Conservation (phyloP, 345 rosid genomes). For the Euclidium syriacum region DNA sequence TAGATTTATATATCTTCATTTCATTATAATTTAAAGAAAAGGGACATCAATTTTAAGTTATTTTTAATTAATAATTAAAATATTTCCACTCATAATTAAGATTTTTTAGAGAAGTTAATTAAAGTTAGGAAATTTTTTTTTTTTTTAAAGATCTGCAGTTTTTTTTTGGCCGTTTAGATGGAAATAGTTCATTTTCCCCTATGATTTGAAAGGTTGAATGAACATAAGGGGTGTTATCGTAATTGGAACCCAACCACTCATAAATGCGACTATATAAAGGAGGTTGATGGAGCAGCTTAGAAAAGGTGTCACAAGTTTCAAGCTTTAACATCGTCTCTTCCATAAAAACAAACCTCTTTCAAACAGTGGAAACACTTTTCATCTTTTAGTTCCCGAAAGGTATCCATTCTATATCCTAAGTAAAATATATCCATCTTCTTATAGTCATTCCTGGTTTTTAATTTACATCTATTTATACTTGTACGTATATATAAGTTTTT, state of each 20-base stretch:
- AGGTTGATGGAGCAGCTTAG: conserved; percentile 20
- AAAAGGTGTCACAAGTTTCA: conserved; percentile 30
- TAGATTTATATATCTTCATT: no score
- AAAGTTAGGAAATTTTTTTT: no score
- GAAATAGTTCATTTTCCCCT: no score
- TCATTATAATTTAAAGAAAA: no score
- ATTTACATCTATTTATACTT: neutral
- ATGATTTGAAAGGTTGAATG: neutral
- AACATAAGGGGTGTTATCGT: conserved; percentile 36
- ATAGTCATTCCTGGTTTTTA: conserved; percentile 3
- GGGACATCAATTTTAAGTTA: no score
- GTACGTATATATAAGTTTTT: neutral
- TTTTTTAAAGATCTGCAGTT: no score
- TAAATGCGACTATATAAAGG: conserved; percentile 32
- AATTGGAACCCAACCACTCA: conserved; percentile 1
- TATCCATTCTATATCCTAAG: conserved; percentile 7
- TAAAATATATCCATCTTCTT: conserved; percentile 5
- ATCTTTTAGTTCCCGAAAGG: conserved; percentile 30
- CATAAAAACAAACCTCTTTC: conserved; percentile 21
- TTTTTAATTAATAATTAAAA: no score
- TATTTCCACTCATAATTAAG: no score
- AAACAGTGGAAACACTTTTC: conserved; percentile 9
- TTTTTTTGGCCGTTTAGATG: no score
- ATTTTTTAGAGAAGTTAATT: no score
- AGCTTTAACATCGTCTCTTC: conserved; percentile 25